Conservation (phyloP, 371 early-diverging fungal species). For the Dinochytrium kinnereticum region DNA sequence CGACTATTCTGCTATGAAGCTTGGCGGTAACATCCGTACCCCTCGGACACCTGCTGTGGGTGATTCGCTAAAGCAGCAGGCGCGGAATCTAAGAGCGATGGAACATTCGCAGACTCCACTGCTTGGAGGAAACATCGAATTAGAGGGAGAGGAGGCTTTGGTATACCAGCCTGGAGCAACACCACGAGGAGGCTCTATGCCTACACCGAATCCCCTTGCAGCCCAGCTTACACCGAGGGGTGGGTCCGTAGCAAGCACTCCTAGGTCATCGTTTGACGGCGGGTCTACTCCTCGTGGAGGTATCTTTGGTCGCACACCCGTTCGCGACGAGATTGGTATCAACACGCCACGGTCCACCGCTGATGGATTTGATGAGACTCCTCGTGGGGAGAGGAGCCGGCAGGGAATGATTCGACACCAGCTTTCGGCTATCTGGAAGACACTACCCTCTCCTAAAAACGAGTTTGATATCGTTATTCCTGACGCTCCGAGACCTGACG, state of each 20-base stretch:
- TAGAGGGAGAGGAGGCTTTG: conserved; percentile 58
- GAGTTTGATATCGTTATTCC: conserved; percentile 92
- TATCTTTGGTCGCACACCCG: conserved; percentile 50
- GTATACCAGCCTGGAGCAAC: conserved; percentile 72
- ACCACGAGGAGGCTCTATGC: conserved; percentile 60
- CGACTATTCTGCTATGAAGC: conserved; percentile 68
- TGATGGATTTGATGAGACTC: conserved; percentile 51
- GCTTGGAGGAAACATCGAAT: conserved; percentile 74
- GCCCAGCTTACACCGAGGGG: conserved; percentile 62
- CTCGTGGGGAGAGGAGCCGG: conserved; percentile 29
- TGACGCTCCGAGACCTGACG: conserved; percentile 56
- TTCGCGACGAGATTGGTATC: conserved; percentile 70
- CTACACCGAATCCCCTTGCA: conserved; percentile 89
- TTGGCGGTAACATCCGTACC: conserved; percentile 73
- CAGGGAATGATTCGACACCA: conserved; percentile 57
- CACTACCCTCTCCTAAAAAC: conserved; percentile 90
- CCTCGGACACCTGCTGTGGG: conserved; percentile 58
- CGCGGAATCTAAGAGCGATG: conserved; percentile 81
- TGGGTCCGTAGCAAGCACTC: conserved; percentile 34
- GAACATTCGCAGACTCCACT: conserved; percentile 85
- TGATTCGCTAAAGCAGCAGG: conserved; percentile 79
- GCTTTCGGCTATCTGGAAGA: conserved; percentile 57
- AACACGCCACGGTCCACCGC: conserved; percentile 60
- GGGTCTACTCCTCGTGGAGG: conserved; percentile 58
- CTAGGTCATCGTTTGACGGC: conserved; percentile 24